Percentiles rank a stretch among this genome's conserved stretches.
Conservation (phyloP, 768 basidiomycete genomes). For the Boletus barrowsii region DNA sequence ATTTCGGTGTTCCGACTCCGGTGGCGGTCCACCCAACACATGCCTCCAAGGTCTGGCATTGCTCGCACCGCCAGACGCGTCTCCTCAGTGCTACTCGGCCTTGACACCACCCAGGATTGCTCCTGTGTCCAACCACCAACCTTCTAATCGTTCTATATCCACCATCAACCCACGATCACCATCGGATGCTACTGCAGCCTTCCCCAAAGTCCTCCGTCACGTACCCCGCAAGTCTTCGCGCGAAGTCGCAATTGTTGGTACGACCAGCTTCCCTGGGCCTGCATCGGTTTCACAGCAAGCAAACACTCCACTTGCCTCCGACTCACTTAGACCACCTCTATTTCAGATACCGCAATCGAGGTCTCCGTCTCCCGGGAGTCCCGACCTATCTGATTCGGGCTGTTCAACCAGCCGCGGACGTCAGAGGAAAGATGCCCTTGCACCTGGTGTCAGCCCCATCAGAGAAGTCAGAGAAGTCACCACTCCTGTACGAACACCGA, state of each 20-base stretch:
- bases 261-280: conserved; percentile 30
- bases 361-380: conserved; percentile 29
- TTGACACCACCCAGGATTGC: conserved; percentile 52
- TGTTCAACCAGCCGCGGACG: conserved; percentile 27
- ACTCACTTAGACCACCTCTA: conserved; percentile 35
- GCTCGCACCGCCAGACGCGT: conserved; percentile 71
- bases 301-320: conserved; percentile 27
- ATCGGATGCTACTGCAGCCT: conserved; percentile 41
- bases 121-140: conserved; percentile 32
- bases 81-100: conserved; percentile 49
- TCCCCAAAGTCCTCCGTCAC: conserved; percentile 34
- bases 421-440: conserved; percentile 34
- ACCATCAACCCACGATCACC: conserved; percentile 43
- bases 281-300: conserved; percentile 27
- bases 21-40: conserved; percentile 31
- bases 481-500: conserved; percentile 49
- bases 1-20: conserved; percentile 19
- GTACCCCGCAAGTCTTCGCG: conserved; percentile 44
- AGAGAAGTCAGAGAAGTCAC: conserved; percentile 24
- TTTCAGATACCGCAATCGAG: conserved; percentile 37
- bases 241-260: conserved; percentile 53
- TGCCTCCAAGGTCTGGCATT: conserved; percentile 53
- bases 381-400: conserved; percentile 33
- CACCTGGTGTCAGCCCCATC: conserved; percentile 29
- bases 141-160: conserved; percentile 15